Conservation (phyloP, 1,284 basidiomycete species). For the Cystobasidium slooffiae region DNA sequence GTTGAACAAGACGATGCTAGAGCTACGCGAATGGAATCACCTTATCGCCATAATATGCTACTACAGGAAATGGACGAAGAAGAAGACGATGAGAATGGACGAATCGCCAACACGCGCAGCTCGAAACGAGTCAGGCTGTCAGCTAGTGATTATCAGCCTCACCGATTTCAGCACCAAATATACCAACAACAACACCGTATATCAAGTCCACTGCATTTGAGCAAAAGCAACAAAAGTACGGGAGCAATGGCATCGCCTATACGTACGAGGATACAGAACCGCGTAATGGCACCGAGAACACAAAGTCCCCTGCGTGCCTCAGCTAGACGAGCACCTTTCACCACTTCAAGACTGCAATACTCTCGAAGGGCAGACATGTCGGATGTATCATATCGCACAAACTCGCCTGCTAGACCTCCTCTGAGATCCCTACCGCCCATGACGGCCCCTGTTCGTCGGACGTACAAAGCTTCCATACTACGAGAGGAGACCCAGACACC, state of each 20-base stretch:
- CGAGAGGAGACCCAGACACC: background rate
- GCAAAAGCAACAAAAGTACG: background rate
- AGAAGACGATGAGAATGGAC: slow-evolving; percentile 30
- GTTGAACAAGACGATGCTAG: background rate
- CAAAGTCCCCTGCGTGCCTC: background rate
- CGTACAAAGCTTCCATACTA: background rate
- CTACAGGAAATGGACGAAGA: background rate
- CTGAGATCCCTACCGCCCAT: slow-evolving; percentile 21
- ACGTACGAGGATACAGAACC: slow-evolving; percentile 11
- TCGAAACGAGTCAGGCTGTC: slow-evolving; percentile 37
- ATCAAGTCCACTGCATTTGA: too few species aligned
- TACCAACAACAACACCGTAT: background rate
- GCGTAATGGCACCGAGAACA: slow-evolving; percentile 14
- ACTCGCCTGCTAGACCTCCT: slow-evolving; percentile 25
- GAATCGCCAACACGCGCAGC: slow-evolving; percentile 25
- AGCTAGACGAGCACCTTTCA: background rate
- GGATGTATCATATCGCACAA: background rate
- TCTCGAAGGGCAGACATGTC: background rate
- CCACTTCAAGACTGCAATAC: slow-evolving; percentile 15
- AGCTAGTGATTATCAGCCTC: slow-evolving; percentile 23
- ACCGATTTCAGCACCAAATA: background rate
- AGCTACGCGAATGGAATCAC: background rate
- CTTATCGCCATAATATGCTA: background rate
- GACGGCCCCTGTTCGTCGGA: slow-evolving; percentile 8
- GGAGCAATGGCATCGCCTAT: slow-evolving; percentile 1